phyloP scores from a whole-genome alignment of 192 early-diverging fungal species.

The Backusella westeae region DNA sequence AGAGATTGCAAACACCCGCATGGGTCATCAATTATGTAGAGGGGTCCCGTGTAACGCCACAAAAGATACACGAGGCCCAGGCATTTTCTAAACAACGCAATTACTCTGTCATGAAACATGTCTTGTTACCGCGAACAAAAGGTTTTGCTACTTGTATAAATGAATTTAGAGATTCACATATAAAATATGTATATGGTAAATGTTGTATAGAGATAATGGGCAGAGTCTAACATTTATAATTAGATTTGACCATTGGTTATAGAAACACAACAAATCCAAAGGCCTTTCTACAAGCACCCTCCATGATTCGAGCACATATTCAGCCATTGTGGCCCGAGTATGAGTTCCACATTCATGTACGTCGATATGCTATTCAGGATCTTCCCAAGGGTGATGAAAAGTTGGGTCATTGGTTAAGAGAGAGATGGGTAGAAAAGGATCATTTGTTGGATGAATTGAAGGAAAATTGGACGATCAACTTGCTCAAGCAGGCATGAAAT shows the following conservation, averaged over 20 bases:
- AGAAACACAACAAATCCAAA: conserved; percentile 35
- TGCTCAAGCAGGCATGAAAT: neutral
- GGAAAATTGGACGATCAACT: conserved; percentile 39
- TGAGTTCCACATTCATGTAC: conserved; percentile 83
- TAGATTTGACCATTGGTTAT: conserved; percentile 55
- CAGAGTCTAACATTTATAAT: neutral
- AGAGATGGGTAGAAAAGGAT: conserved; percentile 86
- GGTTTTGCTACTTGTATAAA: conserved; percentile 54
- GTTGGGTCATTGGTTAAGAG: conserved; percentile 72
- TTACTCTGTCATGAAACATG: conserved; percentile 43
- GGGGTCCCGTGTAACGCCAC: conserved; percentile 49
- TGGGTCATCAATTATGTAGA: conserved; percentile 59
- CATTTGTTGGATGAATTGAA: conserved; percentile 65
- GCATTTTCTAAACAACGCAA: conserved; percentile 45
- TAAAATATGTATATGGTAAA: conserved; percentile 58
- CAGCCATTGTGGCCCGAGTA: conserved; percentile 46
- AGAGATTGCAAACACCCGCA: conserved; percentile 46
- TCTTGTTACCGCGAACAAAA: conserved; percentile 55
- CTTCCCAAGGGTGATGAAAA: conserved; percentile 70
- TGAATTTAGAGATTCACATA: conserved; percentile 51
- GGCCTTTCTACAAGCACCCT: conserved; percentile 47
- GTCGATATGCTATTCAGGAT: conserved; percentile 60
- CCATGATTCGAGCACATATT: conserved; percentile 50
- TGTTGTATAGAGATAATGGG: neutral
- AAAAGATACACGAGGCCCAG: conserved; percentile 50